Evolutionary conservation across 2,329 filamentous ascomycete genomes (phyloP), one percentile per base, ranked within the genome.

Genomic region (Fragosphaeria purpurea): DNA sequence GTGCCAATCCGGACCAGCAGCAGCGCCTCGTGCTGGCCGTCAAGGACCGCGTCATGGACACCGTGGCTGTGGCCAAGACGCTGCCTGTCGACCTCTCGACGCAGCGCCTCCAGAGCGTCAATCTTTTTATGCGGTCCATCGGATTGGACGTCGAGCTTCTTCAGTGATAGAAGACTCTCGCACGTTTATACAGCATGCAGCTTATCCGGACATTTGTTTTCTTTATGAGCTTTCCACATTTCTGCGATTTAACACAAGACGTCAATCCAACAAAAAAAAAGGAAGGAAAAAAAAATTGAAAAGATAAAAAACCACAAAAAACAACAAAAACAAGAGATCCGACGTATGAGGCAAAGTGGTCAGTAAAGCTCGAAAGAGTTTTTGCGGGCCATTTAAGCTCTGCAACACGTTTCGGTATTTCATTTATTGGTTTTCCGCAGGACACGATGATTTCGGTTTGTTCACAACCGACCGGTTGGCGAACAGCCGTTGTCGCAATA

Each of bases 1-100:
- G 88, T 47, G 91, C 93, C 37, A 90, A 82, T 62, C 88, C 90
- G 11, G 89, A 96, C 58, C 93, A 98, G 69, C 93, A 98, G 67
- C 91, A 95, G 65, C 80, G 90, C 52, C 76, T 98, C 50, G 93
- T 98, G 8, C 79, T 96, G 61, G 90, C 89, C 41, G 93, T 98
- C 59, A 98, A 97, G 78, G 93, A 98, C 62, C 85, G 91, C 49
- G 93, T 98, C 53, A 94, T 97, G 80, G 90, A 95, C 64, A 97
- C 93, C 0, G 88, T 98, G 9, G 74, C 79, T 34, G 80, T 95
- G 48, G 85, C 88, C 61, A 96, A 95, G 75, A 91, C 88, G 1
- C 74, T 98, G 37, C 91, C 93, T 13, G 77, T 83, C 12, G 86
- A 93, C 51, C 88, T 97, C 82, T 83, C 86, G 10, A 82, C 82